Conservation (phyloP, 805 yeast genomes). For the Candida germanica region DNA sequence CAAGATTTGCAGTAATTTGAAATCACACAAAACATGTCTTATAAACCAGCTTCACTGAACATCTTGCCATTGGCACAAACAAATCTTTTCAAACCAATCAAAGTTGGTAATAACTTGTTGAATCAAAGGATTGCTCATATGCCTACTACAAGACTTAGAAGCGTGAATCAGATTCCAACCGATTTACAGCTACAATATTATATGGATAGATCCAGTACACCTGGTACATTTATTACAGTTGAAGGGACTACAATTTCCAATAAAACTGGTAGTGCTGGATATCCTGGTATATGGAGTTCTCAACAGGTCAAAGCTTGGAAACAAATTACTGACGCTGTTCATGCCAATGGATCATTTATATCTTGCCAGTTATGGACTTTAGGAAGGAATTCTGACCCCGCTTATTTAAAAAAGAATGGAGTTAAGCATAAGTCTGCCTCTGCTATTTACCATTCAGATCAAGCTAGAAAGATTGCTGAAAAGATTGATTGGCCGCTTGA, state of each 20-base stretch:
- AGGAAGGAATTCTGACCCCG: conserved; percentile 40
- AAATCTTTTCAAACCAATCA: conserved; percentile 30
- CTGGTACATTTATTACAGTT: conserved; percentile 29
- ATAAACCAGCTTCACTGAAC: not conserved
- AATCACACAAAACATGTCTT: no score
- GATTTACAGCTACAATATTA: conserved; percentile 28
- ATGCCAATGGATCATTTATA: conserved; percentile 39
- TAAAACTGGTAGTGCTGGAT: conserved; percentile 32
- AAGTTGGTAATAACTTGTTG: conserved; percentile 27
- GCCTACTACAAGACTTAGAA: conserved; percentile 27
- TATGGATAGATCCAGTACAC: conserved; percentile 26
- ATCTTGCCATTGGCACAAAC: conserved; percentile 18
- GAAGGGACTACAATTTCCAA: conserved; percentile 35
- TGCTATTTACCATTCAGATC: conserved; percentile 1
- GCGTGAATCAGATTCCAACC: conserved; percentile 24
- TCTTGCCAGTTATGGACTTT: conserved; percentile 54
- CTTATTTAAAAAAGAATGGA: conserved; percentile 22
- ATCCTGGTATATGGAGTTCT: conserved; percentile 50
- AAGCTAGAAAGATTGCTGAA: conserved; percentile 1
- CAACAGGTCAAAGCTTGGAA: conserved; percentile 52
- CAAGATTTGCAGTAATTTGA: no score
- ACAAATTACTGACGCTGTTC: conserved; percentile 44
- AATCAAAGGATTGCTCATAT: conserved; percentile 23
- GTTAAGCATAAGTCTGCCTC: conserved; percentile 12
- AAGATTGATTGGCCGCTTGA: conserved; percentile 7